phyloP scores from a whole-genome alignment of 73 alveolate species.

The Urostyla sp. region DNA sequence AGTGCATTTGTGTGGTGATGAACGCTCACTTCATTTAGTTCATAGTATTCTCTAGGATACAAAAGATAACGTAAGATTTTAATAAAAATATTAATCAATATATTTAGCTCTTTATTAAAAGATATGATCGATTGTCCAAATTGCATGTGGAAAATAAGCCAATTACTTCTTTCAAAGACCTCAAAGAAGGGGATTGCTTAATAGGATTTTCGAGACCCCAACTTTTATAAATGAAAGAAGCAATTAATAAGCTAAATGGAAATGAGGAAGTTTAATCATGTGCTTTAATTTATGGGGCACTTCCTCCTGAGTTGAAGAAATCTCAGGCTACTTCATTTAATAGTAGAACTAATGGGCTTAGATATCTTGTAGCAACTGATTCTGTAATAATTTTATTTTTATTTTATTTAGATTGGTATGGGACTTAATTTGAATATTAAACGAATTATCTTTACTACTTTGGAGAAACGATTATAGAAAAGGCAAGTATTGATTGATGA shows the following conservation, averaged over 20 bases:
- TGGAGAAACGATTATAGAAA: conserved; percentile 47
- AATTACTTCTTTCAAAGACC: conserved; percentile 40
- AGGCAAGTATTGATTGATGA: conserved; percentile 13
- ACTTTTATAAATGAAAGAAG: conserved; percentile 22
- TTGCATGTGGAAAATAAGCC: conserved; percentile 59
- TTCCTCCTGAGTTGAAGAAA: conserved; percentile 80
- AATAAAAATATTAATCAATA: not conserved
- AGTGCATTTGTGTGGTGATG: conserved; percentile 85
- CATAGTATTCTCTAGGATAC: conserved; percentile 50
- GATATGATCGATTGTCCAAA: conserved; percentile 71
- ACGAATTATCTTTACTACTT: conserved; percentile 69
- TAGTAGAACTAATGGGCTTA: conserved; percentile 46
- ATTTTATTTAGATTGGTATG: conserved; percentile 67
- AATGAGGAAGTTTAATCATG: conserved; percentile 40
- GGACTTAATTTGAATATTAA: conserved; percentile 76
- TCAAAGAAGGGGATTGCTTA: conserved; percentile 71
- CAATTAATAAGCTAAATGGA: not conserved
- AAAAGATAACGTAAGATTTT: conserved; percentile 61
- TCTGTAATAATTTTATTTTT: conserved; percentile 47
- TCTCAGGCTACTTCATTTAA: conserved; percentile 69
- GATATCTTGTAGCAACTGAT: conserved; percentile 80
- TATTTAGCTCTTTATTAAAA: conserved; percentile 15
- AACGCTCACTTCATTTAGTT: conserved; percentile 64
- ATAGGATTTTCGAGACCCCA: conserved; percentile 63
- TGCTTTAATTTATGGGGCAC: conserved; percentile 74